Evolutionary conservation across 2,329 filamentous ascomycete genomes (phyloP).

Genomic region (Penicillium sp.): DNA sequence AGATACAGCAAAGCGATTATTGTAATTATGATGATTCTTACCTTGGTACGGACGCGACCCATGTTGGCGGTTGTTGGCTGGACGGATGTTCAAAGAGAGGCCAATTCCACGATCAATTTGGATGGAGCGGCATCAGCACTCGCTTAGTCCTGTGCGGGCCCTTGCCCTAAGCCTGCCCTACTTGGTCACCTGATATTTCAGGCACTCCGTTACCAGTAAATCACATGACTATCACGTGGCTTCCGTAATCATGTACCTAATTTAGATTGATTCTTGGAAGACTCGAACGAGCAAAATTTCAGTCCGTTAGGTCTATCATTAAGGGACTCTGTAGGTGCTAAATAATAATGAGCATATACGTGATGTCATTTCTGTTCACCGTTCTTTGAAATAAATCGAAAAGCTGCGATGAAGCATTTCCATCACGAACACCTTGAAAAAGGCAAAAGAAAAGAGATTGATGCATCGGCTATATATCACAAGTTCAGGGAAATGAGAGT

Average conservation of each 20-base stretch:
- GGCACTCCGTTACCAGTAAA: too few species aligned
- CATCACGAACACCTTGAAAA: not conserved
- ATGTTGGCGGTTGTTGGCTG: slow-evolving; percentile 41
- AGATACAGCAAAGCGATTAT: slow-evolving; percentile 1
- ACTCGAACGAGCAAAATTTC: too few species aligned
- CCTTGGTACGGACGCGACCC: slow-evolving; percentile 47
- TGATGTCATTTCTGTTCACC: not conserved
- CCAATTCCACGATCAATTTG: slow-evolving; percentile 10
- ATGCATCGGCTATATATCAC: slow-evolving; percentile 26
- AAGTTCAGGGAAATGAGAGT: slow-evolving; percentile 21
- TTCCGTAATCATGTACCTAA: not conserved
- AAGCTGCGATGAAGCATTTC: not conserved
- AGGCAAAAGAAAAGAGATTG: slow-evolving; percentile 9
- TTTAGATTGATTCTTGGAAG: not conserved
- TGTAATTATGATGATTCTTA: slow-evolving; percentile 15
- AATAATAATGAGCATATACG: too few species aligned
- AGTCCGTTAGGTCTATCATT: too few species aligned
- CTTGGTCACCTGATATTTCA: slow-evolving; percentile 11
- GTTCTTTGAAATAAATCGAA: not conserved
- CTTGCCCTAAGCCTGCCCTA: slow-evolving; percentile 20
- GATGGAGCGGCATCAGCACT: slow-evolving; percentile 15
- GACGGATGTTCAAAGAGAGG: slow-evolving; percentile 26
- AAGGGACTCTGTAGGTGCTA: too few species aligned
- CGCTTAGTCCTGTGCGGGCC: slow-evolving; percentile 25
- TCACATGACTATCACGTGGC: not conserved